phyloP scores from a whole-genome alignment of 805 yeast genomes.

The Nakazawaea molendinolei region DNA sequence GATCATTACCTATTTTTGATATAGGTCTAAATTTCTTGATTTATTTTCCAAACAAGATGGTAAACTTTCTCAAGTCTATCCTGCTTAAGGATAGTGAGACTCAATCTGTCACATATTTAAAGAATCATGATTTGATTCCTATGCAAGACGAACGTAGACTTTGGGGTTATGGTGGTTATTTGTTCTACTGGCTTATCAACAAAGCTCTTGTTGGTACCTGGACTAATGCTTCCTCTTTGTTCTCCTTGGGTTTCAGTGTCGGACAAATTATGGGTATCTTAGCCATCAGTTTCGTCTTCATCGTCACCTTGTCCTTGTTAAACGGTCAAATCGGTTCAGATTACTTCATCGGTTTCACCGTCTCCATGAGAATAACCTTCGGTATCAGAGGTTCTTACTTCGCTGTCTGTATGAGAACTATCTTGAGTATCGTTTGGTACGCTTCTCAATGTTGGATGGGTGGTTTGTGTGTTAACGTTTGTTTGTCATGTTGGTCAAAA shows the following conservation, averaged over 20 bases:
- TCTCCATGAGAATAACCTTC: conserved; percentile 38
- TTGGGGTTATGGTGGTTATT: conserved; percentile 24
- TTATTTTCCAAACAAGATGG: no score
- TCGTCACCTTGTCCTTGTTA: conserved; percentile 36
- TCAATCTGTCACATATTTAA: conserved; percentile 12
- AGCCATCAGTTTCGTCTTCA: conserved; percentile 38
- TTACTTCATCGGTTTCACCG: conserved; percentile 45
- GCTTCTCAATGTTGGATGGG: conserved; percentile 35
- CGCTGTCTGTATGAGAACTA: conserved; percentile 32
- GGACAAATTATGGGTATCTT: conserved; percentile 37
- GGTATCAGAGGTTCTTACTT: conserved; percentile 38
- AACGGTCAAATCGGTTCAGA: conserved; percentile 42
- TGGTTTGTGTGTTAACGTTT: conserved; percentile 29
- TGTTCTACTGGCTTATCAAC: conserved; percentile 29
- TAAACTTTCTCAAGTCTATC: not conserved
- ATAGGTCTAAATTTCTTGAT: no score
- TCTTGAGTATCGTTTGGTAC: conserved; percentile 17
- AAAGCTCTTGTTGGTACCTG: conserved; percentile 31
- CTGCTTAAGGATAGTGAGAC: conserved; percentile 3
- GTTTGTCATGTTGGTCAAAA: conserved; percentile 35
- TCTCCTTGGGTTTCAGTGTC: conserved; percentile 37
- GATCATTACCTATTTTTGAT: no score
- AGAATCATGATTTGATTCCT: conserved; percentile 28
- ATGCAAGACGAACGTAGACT: conserved; percentile 22
- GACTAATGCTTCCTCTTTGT: conserved; percentile 28